A percentile compares a stretch with the other conserved stretches of the same genome.
phyloP scores from a whole-genome alignment of 345 rosid genomes.

The Euphorbia lathyris region DNA sequence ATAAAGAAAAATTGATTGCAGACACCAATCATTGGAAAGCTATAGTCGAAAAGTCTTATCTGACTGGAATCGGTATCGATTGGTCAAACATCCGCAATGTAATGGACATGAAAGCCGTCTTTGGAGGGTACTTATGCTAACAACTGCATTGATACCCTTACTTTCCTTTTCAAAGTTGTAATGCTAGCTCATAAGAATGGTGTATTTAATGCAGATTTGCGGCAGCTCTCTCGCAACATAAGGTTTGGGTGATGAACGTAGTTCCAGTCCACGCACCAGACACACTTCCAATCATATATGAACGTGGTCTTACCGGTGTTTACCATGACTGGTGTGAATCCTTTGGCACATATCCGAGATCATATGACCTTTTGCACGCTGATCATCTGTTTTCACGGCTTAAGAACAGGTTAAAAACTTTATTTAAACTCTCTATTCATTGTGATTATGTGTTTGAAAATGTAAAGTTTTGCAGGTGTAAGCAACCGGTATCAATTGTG shows the following conservation, averaged over 20 bases:
- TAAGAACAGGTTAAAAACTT: conserved; percentile 63
- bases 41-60: conserved; percentile 74
- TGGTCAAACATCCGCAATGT: conserved; percentile 79
- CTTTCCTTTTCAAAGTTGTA: neutral
- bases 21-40: conserved; percentile 79
- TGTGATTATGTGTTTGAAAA: neutral
- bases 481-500: conserved; percentile 69
- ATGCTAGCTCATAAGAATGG: neutral
- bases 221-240: conserved; percentile 68
- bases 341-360: conserved; percentile 88
- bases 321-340: conserved; percentile 99
- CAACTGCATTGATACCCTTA: neutral
- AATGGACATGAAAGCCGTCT: conserved; percentile 95
- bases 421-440: neutral
- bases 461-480: conserved; percentile 52
- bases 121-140: conserved; percentile 83
- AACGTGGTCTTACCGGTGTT: conserved; percentile 73
- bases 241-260: conserved; percentile 92
- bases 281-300: conserved; percentile 80
- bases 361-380: conserved; percentile 89
- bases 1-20: conserved; percentile 55
- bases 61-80: conserved; percentile 76
- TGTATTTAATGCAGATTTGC: conserved; percentile 58
- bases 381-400: conserved; percentile 96
- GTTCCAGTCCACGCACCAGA: conserved; percentile 90